These are phyloP conservation scores for Neopestalotiopsis clavispora DNA, from an alignment of 2,329 filamentous ascomycete genomes.

Conservation along the genomic window DNA sequence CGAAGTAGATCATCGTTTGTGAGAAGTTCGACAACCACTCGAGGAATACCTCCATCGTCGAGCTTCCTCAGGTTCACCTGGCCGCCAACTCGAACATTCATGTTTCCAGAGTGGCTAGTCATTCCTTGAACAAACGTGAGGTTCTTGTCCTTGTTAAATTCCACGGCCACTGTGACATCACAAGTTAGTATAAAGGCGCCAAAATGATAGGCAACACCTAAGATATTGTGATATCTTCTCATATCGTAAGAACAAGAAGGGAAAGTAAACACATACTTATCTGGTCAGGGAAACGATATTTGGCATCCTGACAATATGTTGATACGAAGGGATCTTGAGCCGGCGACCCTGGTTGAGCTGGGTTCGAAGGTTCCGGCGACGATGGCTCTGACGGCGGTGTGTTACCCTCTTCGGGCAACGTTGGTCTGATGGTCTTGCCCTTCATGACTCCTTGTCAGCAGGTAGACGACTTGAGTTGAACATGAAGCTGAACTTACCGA, in stretches of 20 bases:
- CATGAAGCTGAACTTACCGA: constrained; percentile 25
- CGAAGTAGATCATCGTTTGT: constrained; percentile 49
- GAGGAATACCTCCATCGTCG: constrained; percentile 38
- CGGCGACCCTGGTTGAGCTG: constrained; percentile 16
- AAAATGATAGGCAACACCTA: background rate
- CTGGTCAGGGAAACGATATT: constrained; percentile 35
- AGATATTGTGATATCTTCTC: too few relatives aligned
- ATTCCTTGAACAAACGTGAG: constrained; percentile 47
- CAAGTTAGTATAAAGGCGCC: background rate
- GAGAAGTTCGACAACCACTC: constrained; percentile 48
- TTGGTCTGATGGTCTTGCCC: constrained; percentile 27
- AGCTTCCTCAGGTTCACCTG: constrained; percentile 48
- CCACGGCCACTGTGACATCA: constrained; percentile 30
- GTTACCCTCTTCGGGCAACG: constrained; percentile 7
- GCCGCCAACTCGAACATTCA: constrained; percentile 46
- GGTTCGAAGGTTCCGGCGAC: background rate
- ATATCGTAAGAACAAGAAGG: too few relatives aligned
- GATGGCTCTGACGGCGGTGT: constrained; percentile 13
- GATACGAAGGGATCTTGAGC: constrained; percentile 24
- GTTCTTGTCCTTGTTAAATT: constrained; percentile 40
- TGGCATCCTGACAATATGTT: constrained; percentile 27
- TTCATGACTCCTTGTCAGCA: constrained; percentile 18
- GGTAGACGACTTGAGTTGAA: background rate
- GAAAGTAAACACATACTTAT: constrained; percentile 18
- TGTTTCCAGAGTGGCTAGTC: constrained; percentile 29